These are phyloP conservation scores for Lantana camara DNA, from an alignment of 257 asterid genomes.

Conservation along the genomic window DNA sequence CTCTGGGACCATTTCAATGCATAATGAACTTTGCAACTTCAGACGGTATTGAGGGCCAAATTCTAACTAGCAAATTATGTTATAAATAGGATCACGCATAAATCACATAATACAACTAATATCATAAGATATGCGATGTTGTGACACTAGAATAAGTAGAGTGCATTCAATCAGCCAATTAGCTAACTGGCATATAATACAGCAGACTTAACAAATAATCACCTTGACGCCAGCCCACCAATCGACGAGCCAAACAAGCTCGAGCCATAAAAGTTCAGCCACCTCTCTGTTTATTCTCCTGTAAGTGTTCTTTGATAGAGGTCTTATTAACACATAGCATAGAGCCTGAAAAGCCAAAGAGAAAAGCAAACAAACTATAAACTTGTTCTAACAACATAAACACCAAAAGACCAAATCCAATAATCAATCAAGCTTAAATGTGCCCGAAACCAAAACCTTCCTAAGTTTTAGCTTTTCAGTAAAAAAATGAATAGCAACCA, in stretches of 20 bases:
- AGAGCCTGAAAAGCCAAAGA: slow-evolving; percentile 52
- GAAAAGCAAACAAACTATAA: background rate
- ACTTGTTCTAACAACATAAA: slow-evolving; percentile 22
- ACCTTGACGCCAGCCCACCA: slow-evolving; percentile 99
- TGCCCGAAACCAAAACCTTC: background rate
- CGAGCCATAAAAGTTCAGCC: slow-evolving; percentile 88
- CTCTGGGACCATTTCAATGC: background rate
- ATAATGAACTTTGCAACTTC: slow-evolving; percentile 4
- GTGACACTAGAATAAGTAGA: background rate
- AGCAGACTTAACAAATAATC: slow-evolving; percentile 12
- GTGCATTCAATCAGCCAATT: slow-evolving; percentile 14
- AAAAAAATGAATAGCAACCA: background rate
- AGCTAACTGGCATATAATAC: background rate
- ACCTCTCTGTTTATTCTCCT: slow-evolving; percentile 79
- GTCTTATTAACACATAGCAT: slow-evolving; percentile 67
- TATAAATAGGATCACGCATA: background rate
- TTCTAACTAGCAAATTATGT: slow-evolving; percentile 4
- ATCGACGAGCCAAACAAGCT: slow-evolving; percentile 92
- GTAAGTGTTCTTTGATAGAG: slow-evolving; percentile 76
- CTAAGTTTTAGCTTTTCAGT: background rate
- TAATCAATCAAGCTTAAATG: slow-evolving; percentile 7
- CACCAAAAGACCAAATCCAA: background rate
- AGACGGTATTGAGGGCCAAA: slow-evolving; percentile 10
- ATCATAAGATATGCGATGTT: background rate
- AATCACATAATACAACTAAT: background rate